Conservation (phyloP, 106 monocot species). For the Platanthera zijinensis region DNA sequence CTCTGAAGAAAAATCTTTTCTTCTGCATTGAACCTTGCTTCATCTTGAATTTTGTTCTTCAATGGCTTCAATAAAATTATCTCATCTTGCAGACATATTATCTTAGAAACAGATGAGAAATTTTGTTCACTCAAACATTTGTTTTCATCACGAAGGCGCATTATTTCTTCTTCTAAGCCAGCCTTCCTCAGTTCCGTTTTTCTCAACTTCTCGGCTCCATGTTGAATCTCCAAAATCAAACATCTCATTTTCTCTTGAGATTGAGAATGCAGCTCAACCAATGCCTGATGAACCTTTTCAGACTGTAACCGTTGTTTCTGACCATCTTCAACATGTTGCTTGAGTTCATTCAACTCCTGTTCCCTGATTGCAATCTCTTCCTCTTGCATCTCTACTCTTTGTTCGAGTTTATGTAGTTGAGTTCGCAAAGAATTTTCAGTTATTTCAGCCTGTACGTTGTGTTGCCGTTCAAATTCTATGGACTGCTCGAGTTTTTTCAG, state of each 20-base stretch:
- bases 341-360: constrained; percentile 27
- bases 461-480: not conserved
- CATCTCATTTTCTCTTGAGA: constrained; percentile 28
- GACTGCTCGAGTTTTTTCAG: not conserved
- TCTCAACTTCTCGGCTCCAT: constrained; percentile 21
- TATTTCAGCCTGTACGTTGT: not conserved
- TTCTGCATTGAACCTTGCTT: constrained; percentile 8
- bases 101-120: constrained; percentile 17
- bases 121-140: constrained; percentile 21
- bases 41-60: constrained; percentile 26
- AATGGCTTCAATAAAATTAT: constrained; percentile 27
- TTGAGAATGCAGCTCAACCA: constrained; percentile 21
- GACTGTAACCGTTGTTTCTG: constrained; percentile 6
- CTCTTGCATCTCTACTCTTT: constrained; percentile 18
- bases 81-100: constrained; percentile 42
- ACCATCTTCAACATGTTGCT: constrained; percentile 15
- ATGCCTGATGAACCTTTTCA: constrained; percentile 17
- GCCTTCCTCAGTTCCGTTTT: constrained; percentile 23
- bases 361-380: constrained; percentile 18
- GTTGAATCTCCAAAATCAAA: constrained; percentile 20
- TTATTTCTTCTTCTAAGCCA: constrained; percentile 41
- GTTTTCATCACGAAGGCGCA: constrained; percentile 30
- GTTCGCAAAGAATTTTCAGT: constrained; percentile 14
- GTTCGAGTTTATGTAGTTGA: constrained; percentile 9
- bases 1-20: constrained; percentile 27